Percentiles rank a stretch among this genome's conserved stretches.
These are phyloP conservation scores for Parathielavia appendiculata DNA, from an alignment of 495 filamentous ascomycete genomes.

Conservation along the genomic window DNA sequence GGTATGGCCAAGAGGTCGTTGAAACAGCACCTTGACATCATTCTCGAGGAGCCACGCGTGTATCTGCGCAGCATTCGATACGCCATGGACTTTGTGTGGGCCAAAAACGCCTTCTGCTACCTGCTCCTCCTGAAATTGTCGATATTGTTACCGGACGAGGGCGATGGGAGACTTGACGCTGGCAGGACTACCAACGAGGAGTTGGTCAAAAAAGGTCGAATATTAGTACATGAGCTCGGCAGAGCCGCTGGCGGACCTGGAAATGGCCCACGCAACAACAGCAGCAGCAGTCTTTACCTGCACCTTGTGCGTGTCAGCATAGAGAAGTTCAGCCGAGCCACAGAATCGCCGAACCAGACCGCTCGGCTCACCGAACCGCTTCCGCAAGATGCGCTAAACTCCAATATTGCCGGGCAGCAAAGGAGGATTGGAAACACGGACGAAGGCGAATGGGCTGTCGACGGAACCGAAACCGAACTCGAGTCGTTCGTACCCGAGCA, in stretches of 20 bases:
- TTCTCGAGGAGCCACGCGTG: background rate
- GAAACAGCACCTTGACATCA: slow-evolving; percentile 1
- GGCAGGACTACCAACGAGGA: background rate
- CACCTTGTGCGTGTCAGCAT: slow-evolving; percentile 3
- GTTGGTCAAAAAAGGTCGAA: background rate
- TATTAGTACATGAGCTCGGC: background rate
- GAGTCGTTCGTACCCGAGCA: slow-evolving; percentile 4
- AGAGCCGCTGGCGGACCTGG: background rate
- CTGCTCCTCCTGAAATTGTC: background rate
- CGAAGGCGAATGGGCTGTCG: background rate
- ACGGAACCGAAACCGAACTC: background rate
- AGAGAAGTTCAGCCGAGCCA: background rate
- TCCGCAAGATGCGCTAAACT: background rate
- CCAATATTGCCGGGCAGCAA: background rate
- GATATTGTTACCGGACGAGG: background rate
- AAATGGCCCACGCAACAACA: background rate
- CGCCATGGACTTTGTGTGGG: slow-evolving; percentile 6
- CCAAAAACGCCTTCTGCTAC: slow-evolving; percentile 3
- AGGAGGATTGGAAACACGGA: background rate
- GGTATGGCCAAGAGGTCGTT: background rate
- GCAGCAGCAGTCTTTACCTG: background rate
- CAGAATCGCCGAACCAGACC: background rate
- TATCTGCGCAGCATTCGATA: slow-evolving; percentile 2
- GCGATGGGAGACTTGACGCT: background rate
- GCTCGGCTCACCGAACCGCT: background rate